A percentile compares a stretch with the other conserved stretches of the same genome.
These are phyloP conservation scores for Penicillium malachiteum DNA, from an alignment of 495 filamentous ascomycete genomes.

Conservation along the genomic window DNA sequence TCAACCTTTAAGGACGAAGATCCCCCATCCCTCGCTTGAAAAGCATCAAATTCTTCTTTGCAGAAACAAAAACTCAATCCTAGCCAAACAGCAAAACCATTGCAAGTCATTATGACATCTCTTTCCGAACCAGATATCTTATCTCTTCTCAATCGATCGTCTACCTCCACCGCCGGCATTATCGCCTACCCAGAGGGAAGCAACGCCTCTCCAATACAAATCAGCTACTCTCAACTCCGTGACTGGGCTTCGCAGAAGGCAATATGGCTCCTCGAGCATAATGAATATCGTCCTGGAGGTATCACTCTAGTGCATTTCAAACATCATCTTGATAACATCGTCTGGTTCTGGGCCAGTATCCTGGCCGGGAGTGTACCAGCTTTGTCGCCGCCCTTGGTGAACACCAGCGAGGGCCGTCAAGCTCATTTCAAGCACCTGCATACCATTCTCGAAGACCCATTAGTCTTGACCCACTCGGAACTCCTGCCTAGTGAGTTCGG, in stretches of 20 bases:
- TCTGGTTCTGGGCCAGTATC: constrained; percentile 49
- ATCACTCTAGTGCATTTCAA: constrained; percentile 40
- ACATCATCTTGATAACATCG: constrained; percentile 36
- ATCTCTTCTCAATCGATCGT: background rate
- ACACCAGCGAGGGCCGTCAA: background rate
- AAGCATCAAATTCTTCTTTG: too few species aligned
- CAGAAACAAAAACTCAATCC: too few species aligned
- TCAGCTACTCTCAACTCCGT: background rate
- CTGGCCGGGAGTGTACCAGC: constrained; percentile 23
- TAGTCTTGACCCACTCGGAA: background rate
- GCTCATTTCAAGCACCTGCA: background rate
- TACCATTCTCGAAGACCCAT: background rate
- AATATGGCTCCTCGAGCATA: background rate
- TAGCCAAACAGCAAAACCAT: too few species aligned
- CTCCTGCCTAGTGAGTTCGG: background rate
- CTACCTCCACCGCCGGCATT: background rate
- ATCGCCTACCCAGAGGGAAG: background rate
- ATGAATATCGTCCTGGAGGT: background rate
- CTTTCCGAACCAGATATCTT: background rate
- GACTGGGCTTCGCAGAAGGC: background rate
- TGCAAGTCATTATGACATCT: too few species aligned
- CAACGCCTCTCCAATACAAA: background rate
- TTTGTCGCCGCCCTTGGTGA: background rate
- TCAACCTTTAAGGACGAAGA: too few species aligned
- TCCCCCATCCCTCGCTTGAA: too few species aligned